Evolutionary conservation across 495 filamentous ascomycete species (phyloP).

Genomic region (Penicillium tannophilum): DNA sequence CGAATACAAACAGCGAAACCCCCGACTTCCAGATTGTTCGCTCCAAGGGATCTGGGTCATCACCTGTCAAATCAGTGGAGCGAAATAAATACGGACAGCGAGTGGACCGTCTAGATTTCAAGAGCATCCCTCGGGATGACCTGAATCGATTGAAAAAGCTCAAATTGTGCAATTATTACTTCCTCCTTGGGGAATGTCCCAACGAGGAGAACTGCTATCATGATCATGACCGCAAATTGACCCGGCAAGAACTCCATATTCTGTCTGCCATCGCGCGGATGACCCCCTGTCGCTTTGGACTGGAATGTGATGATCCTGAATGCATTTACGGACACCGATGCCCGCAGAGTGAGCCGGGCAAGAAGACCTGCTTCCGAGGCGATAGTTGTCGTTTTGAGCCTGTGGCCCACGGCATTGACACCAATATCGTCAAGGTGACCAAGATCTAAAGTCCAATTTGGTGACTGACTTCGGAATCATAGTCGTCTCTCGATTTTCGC

Average conservation of each 20-base stretch:
- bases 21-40: slow-evolving; percentile 47
- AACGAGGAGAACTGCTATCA: slow-evolving; percentile 70
- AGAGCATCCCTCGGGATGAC: slow-evolving; percentile 58
- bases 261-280: slow-evolving; percentile 73
- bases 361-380: slow-evolving; percentile 54
- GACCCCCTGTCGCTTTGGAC: slow-evolving; percentile 75
- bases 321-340: slow-evolving; percentile 84
- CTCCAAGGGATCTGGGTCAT: slow-evolving; percentile 53
- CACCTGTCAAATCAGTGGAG: slow-evolving; percentile 55
- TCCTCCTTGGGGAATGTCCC: slow-evolving; percentile 72
- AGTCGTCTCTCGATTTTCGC: neutral
- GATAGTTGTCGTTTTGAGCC: slow-evolving; percentile 53
- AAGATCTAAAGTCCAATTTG: slow-evolving; percentile 42
- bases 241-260: slow-evolving; percentile 63
- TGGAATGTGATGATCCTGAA: slow-evolving; percentile 70
- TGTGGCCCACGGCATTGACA: slow-evolving; percentile 54
- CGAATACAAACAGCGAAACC: slow-evolving; percentile 34
- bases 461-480: neutral
- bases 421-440: slow-evolving; percentile 53
- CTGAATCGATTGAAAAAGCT: slow-evolving; percentile 63
- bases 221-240: slow-evolving; percentile 71
- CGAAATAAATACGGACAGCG: slow-evolving; percentile 76
- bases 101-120: slow-evolving; percentile 59
- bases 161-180: slow-evolving; percentile 87
- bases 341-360: slow-evolving; percentile 49